Base-by-base conservation (phyloP, 257 asterid genomes). In the Lantana camara region DNA sequence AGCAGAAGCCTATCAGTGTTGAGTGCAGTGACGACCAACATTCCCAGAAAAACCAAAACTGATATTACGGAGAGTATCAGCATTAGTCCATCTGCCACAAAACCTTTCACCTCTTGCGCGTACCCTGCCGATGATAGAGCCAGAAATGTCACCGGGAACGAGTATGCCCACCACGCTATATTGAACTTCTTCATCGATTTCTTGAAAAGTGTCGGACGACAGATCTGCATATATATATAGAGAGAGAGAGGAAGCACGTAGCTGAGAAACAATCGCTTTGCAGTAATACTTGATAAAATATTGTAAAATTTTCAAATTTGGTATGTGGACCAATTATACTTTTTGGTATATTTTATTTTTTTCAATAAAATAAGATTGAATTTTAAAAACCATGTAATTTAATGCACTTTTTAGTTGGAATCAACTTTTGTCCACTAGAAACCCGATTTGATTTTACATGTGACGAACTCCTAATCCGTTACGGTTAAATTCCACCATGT, bases 141-240 rank as follows among this genome's bases (percentile, higher is more conserved):
- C 7, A 84, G 59, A 17, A 77, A 70, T 17, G 79, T 79, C 7
- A 79, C 20, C 1, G 91, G 88, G 38, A 79, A 84, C 1, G 88
- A 84, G 22, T 74, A 84, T 2, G 80, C 84, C 88, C 91, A 84
- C 88, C 88, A 84, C 15, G 82, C 78, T 16, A 77, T 42, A 20
- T 71, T 77, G 55, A 63, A 81, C 45, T 46, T 75, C 66, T 54
- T 81, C 82, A 81, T 79, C 14, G 91, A 79, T 63, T 84, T 81
- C 82, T 77, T 79, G 85, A 84, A 79, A n/a, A 81, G 50, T 19
- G 45, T 9, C 3, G 91, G 88, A 10, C 88, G 64, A 24, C 79
- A 81, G 2, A 76, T 57, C 87, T 82, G 60, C 0, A 51, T 14
- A 21, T 4, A 14, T 1, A 44, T 4, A 46, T 41, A 41, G 8